Evolutionary conservation across 2,329 filamentous ascomycete species (phyloP).

Genomic region (Cladosporium velox): DNA sequence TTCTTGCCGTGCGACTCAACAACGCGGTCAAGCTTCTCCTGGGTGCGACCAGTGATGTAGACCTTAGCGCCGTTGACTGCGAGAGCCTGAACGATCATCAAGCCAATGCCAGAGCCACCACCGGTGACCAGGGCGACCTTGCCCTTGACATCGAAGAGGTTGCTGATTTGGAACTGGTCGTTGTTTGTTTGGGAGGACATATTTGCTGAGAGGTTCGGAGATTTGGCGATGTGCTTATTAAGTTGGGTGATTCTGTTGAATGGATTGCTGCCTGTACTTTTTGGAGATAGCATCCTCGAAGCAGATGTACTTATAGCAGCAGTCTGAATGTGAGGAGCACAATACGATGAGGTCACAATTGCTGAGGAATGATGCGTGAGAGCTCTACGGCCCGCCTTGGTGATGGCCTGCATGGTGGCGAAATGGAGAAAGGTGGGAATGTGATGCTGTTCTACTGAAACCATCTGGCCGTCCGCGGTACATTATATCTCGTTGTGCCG

Average conservation of each 20-base stretch:
- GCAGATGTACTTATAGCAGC: constrained; percentile 15
- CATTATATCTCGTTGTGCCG: background rate
- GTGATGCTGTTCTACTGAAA: background rate
- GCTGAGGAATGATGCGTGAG: constrained; percentile 11
- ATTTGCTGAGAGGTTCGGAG: constrained; percentile 23
- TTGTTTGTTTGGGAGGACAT: constrained; percentile 40
- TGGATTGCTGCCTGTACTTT: background rate
- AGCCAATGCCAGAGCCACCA: constrained; percentile 50
- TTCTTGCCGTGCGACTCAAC: constrained; percentile 47
- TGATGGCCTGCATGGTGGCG: background rate
- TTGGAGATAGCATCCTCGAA: background rate
- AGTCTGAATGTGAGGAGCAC: background rate
- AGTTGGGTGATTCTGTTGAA: constrained; percentile 16
- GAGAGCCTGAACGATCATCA: constrained; percentile 43
- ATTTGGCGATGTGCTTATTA: constrained; percentile 22
- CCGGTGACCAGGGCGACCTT: constrained; percentile 47
- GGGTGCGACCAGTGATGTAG: constrained; percentile 51
- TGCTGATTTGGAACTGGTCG: constrained; percentile 36
- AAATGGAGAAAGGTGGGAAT: constrained; percentile 8
- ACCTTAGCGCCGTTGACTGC: constrained; percentile 44
- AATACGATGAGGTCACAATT: constrained; percentile 18
- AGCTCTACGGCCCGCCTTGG: background rate
- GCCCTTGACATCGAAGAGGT: constrained; percentile 43
- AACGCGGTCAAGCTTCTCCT: constrained; percentile 52
- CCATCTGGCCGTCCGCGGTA: background rate